Evolutionary conservation across 2,329 filamentous ascomycete genomes (phyloP).

Genomic region (Epichloe coenophiala): DNA sequence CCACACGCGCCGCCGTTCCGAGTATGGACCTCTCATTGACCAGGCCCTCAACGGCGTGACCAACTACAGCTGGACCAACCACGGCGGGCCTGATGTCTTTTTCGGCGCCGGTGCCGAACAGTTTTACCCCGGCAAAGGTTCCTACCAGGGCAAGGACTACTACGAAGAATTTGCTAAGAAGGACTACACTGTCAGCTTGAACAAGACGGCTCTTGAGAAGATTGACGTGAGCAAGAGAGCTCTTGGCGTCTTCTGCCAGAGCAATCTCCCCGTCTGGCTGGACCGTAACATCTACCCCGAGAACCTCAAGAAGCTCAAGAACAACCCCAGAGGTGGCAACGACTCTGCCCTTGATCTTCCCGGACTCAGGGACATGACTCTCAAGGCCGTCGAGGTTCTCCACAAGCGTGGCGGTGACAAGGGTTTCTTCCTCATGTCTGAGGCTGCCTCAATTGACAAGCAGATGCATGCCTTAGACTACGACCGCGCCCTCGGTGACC

Average conservation of each 20-base stretch:
- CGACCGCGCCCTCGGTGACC: constrained; percentile 70
- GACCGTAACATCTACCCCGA: constrained; percentile 69
- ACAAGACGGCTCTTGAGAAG: constrained; percentile 56
- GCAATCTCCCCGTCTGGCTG: constrained; percentile 71
- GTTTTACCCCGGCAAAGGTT: constrained; percentile 52
- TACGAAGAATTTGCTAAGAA: constrained; percentile 62
- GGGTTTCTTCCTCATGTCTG: constrained; percentile 80
- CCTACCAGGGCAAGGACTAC: constrained; percentile 62
- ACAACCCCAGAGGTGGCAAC: constrained; percentile 54
- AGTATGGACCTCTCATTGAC: constrained; percentile 62
- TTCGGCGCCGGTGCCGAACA: constrained; percentile 76
- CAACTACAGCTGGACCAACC: constrained; percentile 72
- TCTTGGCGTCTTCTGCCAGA: constrained; percentile 64
- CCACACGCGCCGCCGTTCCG: constrained; percentile 56
- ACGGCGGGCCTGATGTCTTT: constrained; percentile 63
- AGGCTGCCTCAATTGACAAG: constrained; percentile 78
- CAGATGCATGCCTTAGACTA: constrained; percentile 82
- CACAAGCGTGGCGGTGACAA: constrained; percentile 49
- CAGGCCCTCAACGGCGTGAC: constrained; percentile 61
- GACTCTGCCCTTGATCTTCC: constrained; percentile 59
- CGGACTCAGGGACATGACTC: constrained; percentile 78
- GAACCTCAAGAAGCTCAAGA: constrained; percentile 52
- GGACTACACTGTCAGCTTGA: constrained; percentile 58
- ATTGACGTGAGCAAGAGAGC: constrained; percentile 46
- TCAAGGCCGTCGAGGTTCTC: constrained; percentile 76